phyloP scores from a whole-genome alignment of 1,139 yeast genomes.

The Geotrichum fermentans region DNA sequence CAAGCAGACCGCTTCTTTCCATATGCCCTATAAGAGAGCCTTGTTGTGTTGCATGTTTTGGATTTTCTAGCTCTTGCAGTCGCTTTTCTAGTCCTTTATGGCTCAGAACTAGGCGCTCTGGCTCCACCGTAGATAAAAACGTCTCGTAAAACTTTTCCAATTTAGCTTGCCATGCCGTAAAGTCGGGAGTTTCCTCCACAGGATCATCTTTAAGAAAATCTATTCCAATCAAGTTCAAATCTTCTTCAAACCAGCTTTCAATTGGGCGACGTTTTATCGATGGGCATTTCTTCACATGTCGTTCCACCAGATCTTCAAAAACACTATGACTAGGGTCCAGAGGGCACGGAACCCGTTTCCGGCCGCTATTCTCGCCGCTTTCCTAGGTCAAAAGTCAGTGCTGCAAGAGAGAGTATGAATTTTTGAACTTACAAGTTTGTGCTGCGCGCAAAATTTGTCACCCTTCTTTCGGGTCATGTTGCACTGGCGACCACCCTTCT shows the following conservation, averaged over 20 bases:
- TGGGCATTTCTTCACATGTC: constrained; percentile 63
- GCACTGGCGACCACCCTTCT: constrained; percentile 51
- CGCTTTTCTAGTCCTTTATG: constrained; percentile 40
- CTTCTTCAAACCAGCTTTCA: constrained; percentile 45
- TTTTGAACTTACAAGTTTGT: constrained; percentile 29
- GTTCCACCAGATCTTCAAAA: constrained; percentile 52
- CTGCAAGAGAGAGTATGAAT: constrained; percentile 3
- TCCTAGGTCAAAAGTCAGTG: constrained; percentile 20
- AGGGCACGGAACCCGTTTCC: constrained; percentile 67
- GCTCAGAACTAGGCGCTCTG: constrained; percentile 22
- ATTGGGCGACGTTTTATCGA: constrained; percentile 37
- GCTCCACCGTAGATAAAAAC: constrained; percentile 19
- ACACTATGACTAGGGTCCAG: constrained; percentile 70
- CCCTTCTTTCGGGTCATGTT: constrained; percentile 54
- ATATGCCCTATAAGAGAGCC: constrained; percentile 73
- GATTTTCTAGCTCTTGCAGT: constrained; percentile 47
- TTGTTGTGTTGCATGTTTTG: constrained; percentile 79
- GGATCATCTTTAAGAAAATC: background rate
- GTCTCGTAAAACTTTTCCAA: constrained; percentile 31
- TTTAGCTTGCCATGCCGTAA: constrained; percentile 37
- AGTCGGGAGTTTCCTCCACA: constrained; percentile 21
- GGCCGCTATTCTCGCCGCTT: constrained; percentile 27
- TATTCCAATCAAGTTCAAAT: constrained; percentile 38
- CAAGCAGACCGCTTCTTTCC: constrained; percentile 43
- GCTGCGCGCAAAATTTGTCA: constrained; percentile 60